Evolutionary conservation across 257 asterid genomes (phyloP).

Genomic region (Datura wrightii): DNA sequence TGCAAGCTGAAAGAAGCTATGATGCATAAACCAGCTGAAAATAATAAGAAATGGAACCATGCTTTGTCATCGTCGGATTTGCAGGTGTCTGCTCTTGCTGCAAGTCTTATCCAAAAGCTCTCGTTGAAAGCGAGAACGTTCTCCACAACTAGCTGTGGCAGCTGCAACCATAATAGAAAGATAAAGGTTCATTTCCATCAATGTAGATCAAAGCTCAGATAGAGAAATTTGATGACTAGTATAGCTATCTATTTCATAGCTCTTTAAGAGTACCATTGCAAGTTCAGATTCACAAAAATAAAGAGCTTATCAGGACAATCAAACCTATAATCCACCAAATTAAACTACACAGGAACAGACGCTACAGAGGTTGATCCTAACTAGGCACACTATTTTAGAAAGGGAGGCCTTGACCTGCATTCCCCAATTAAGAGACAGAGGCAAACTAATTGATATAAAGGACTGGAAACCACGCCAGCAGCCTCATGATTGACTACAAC

Average conservation of each 20-base stretch:
- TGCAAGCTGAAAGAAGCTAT: slow-evolving; percentile 16
- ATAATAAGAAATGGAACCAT: slow-evolving; percentile 50
- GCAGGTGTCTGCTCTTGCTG: slow-evolving; percentile 90
- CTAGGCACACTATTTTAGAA: not conserved
- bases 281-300: not conserved
- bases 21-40: slow-evolving; percentile 35
- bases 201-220: not conserved
- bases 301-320: not conserved
- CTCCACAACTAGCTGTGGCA: slow-evolving; percentile 81
- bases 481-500: not conserved
- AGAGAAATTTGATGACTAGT: slow-evolving; percentile 11
- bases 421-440: slow-evolving; percentile 1
- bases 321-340: slow-evolving; percentile 8
- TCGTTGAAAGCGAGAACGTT: slow-evolving; percentile 93
- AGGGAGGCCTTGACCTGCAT: not conserved
- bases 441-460: not conserved
- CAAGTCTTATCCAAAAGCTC: slow-evolving; percentile 91
- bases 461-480: not conserved
- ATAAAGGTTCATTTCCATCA: slow-evolving; percentile 3
- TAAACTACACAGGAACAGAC: not conserved
- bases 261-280: not conserved
- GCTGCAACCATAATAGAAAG: slow-evolving; percentile 55
- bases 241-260: not conserved
- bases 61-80: slow-evolving; percentile 95
- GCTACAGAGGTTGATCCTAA: not conserved